Conservation (phyloP, 257 asterid genomes). For the Perilla frutescens region DNA sequence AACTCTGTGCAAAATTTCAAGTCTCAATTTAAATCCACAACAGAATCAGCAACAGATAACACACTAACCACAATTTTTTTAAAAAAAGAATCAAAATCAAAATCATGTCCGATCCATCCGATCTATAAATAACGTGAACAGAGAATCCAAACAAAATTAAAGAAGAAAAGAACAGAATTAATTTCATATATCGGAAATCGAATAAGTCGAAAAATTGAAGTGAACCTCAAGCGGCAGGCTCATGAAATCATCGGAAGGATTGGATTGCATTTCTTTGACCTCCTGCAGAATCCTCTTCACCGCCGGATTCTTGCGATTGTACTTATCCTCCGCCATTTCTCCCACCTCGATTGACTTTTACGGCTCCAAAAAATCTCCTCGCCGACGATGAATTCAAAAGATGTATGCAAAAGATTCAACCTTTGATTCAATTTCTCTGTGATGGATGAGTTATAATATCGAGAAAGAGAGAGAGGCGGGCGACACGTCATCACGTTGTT, state of each 20-base stretch:
- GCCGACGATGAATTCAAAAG: slow-evolving; percentile 8
- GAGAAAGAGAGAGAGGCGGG: slow-evolving; percentile 9
- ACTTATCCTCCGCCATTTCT: slow-evolving; percentile 76
- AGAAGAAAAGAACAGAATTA: background rate
- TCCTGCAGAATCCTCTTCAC: slow-evolving; percentile 97
- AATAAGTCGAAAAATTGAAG: background rate
- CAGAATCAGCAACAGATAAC: slow-evolving; percentile 13
- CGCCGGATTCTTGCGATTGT: slow-evolving; percentile 83
- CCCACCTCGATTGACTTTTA: slow-evolving; percentile 27
- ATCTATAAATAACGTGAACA: background rate
- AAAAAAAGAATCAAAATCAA: slow-evolving; percentile 22
- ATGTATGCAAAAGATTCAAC: background rate
- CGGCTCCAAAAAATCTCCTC: slow-evolving; percentile 26
- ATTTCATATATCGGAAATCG: background rate
- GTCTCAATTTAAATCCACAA: background rate
- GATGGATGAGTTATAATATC: background rate
- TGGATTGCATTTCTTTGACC: slow-evolving; percentile 91
- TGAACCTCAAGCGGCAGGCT: slow-evolving; percentile 89
- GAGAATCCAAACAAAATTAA: background rate
- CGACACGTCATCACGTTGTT: slow-evolving; percentile 28
- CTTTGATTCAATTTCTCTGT: background rate
- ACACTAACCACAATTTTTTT: background rate
- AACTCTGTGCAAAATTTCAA: background rate
- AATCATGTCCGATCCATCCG: slow-evolving; percentile 21
- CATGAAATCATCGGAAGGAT: slow-evolving; percentile 92